Conservation (phyloP, 495 filamentous ascomycete species). For the Margaritispora aquatica region DNA sequence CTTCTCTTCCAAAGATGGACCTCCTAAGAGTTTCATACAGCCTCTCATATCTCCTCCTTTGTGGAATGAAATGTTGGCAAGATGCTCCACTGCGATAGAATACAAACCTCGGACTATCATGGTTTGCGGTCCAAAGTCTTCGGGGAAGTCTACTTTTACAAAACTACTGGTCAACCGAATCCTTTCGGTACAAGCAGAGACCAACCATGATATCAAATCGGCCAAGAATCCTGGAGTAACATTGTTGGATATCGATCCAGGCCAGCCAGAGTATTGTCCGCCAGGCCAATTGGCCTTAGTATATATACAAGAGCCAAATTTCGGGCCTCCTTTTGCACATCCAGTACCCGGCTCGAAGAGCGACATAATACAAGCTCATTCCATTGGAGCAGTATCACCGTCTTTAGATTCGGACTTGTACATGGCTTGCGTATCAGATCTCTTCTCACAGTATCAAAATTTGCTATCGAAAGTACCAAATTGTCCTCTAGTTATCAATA, state of each 20-base stretch:
- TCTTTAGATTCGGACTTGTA: slow-evolving; percentile 68
- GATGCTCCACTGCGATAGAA: slow-evolving; percentile 32
- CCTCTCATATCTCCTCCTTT: slow-evolving; percentile 57
- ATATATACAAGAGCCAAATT: slow-evolving; percentile 53
- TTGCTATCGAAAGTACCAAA: slow-evolving; percentile 14
- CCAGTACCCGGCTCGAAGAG: slow-evolving; percentile 32
- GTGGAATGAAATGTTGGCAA: slow-evolving; percentile 50
- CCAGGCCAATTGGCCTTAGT: slow-evolving; percentile 73
- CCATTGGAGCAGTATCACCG: slow-evolving; percentile 64
- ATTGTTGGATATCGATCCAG: slow-evolving; percentile 77
- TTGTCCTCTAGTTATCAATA: slow-evolving; percentile 70
- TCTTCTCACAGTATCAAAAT: slow-evolving; percentile 56
- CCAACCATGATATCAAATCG: slow-evolving; percentile 15
- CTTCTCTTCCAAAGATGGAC: slow-evolving; percentile 37
- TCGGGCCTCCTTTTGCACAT: slow-evolving; percentile 73
- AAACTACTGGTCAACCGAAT: slow-evolving; percentile 70
- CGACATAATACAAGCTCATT: slow-evolving; percentile 56
- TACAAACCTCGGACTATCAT: slow-evolving; percentile 42
- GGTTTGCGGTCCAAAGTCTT: slow-evolving; percentile 73
- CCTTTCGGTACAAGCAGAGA: slow-evolving; percentile 42
- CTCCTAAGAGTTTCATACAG: slow-evolving; percentile 42
- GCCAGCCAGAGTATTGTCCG: slow-evolving; percentile 74
- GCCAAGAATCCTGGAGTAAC: slow-evolving; percentile 33
- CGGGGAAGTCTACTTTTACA: slow-evolving; percentile 83
- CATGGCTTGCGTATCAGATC: slow-evolving; percentile 57